Conservation (phyloP, 192 early-diverging fungal species). For the Phycomyces nitens region DNA sequence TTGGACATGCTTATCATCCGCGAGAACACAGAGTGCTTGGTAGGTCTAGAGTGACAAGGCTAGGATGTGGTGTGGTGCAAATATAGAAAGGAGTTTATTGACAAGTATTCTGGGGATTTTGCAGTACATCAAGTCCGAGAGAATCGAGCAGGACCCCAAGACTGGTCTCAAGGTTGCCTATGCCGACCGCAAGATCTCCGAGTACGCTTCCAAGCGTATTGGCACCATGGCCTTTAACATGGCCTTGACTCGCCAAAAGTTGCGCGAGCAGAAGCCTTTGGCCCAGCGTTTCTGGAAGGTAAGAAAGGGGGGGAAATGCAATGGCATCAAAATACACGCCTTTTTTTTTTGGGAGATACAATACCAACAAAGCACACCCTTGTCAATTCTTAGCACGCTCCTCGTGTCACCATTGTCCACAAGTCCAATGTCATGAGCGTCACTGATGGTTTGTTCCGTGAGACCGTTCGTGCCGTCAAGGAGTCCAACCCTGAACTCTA, state of each 20-base stretch:
- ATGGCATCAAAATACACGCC: too few relatives aligned
- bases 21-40: conserved; percentile 97
- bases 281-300: conserved; percentile 64
- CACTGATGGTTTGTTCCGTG: conserved; percentile 96
- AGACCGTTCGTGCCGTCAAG: conserved; percentile 77
- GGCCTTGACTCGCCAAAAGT: conserved; percentile 74
- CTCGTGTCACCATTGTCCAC: conserved; percentile 89
- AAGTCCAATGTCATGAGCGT: conserved; percentile 95
- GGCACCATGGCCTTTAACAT: conserved; percentile 91
- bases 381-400: conserved; percentile 18
- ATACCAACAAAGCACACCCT: background rate
- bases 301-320: too few relatives aligned
- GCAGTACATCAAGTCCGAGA: conserved; percentile 85
- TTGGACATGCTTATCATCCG: conserved; percentile 97
- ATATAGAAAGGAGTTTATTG: too few relatives aligned
- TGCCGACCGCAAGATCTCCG: conserved; percentile 89
- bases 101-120: too few relatives aligned
- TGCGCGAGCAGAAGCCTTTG: conserved; percentile 55
- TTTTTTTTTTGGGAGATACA: background rate
- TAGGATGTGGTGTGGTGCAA: too few relatives aligned
- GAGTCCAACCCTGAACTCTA: conserved; percentile 57
- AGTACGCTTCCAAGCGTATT: conserved; percentile 81
- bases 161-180: conserved; percentile 68
- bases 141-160: conserved; percentile 58
- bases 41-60: conserved; percentile 39